A percentile compares a stretch with the other conserved stretches of the same genome.
These are phyloP conservation scores for Suillus occidentalis DNA, from an alignment of 768 basidiomycete genomes.

Conservation along the genomic window DNA sequence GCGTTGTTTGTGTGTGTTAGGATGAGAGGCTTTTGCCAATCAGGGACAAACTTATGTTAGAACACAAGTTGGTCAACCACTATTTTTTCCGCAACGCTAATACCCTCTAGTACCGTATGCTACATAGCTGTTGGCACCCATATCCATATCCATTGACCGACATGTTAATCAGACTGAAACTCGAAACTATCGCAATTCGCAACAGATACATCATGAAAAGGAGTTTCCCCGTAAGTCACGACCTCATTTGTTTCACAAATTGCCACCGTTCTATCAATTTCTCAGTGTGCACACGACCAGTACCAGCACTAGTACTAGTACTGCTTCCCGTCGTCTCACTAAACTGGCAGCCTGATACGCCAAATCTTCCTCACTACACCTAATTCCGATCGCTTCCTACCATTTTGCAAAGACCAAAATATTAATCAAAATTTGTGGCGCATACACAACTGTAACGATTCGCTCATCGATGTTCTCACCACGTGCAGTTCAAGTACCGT, in stretches of 20 bases:
- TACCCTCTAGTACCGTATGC: too few species aligned
- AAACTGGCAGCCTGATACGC: neutral
- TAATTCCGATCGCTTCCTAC: neutral
- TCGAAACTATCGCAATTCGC: too few species aligned
- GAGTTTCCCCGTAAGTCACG: neutral
- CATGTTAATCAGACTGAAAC: neutral
- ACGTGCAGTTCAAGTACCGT: neutral
- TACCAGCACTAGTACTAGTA: too few species aligned
- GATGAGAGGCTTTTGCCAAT: slow-evolving; percentile 1
- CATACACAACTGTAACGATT: neutral
- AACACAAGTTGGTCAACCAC: too few species aligned
- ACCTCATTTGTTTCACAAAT: neutral
- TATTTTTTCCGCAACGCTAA: neutral
- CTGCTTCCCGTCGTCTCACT: neutral
- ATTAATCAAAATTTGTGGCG: neutral
- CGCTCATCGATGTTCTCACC: neutral
- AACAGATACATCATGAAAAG: neutral
- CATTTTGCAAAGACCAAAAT: neutral
- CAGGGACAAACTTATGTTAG: neutral
- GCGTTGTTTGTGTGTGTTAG: slow-evolving; percentile 6
- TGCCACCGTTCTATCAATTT: neutral
- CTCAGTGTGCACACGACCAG: neutral
- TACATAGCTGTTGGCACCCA: too few species aligned
- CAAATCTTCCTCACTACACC: neutral
- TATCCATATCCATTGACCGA: neutral